These are phyloP conservation scores for Hypoxylon rickii DNA, from an alignment of 495 filamentous ascomycete genomes.

Conservation along the genomic window DNA sequence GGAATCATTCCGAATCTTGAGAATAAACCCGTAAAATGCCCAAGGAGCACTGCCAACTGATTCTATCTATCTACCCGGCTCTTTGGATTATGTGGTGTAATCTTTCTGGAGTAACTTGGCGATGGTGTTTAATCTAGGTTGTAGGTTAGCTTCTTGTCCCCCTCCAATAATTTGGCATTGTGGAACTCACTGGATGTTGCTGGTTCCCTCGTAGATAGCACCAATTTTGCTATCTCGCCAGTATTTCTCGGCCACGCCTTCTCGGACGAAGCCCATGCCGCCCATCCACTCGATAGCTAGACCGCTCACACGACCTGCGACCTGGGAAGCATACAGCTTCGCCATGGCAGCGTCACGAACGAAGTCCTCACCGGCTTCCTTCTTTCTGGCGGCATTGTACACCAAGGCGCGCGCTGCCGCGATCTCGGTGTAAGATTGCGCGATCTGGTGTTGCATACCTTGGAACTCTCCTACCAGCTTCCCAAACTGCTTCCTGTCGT, in stretches of 20 bases:
- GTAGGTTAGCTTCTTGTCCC: slow-evolving; percentile 46
- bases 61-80: neutral
- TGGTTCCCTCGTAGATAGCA: slow-evolving; percentile 95
- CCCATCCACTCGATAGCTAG: slow-evolving; percentile 98
- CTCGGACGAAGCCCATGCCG: slow-evolving; percentile 93
- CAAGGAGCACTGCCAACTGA: neutral
- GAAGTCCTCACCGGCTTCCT: slow-evolving; percentile 95
- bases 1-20: neutral
- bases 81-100: slow-evolving; percentile 63
- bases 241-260: slow-evolving; percentile 97
- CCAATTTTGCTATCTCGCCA: slow-evolving; percentile 98
- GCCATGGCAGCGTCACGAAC: slow-evolving; percentile 97
- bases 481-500: slow-evolving; percentile 97
- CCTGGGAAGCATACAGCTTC: slow-evolving; percentile 92
- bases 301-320: slow-evolving; percentile 84
- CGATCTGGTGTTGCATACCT: slow-evolving; percentile 98
- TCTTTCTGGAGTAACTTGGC: slow-evolving; percentile 91
- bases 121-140: slow-evolving; percentile 88
- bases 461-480: slow-evolving; percentile 93
- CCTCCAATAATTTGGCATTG: neutral
- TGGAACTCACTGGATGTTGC: slow-evolving; percentile 60
- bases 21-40: neutral
- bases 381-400: slow-evolving; percentile 95
- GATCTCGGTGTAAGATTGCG: slow-evolving; percentile 94
- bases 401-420: slow-evolving; percentile 87